Evolutionary conservation across 345 rosid species (phyloP), one percentile per base, ranked within the genome.

Genomic region (Nephelium lappaceum): DNA sequence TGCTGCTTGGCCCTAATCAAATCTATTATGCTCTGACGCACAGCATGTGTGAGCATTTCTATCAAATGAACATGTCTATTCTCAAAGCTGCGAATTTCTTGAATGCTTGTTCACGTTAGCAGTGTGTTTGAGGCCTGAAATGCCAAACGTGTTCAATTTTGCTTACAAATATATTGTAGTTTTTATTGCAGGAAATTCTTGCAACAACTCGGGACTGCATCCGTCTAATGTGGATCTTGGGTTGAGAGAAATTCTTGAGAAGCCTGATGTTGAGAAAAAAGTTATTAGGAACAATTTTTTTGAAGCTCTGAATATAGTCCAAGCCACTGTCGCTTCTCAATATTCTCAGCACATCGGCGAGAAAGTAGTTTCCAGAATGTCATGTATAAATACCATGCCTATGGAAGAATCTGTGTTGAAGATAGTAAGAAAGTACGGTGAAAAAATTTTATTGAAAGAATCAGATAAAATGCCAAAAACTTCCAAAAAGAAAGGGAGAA

Each of bases 401-500:
- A 88, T 95, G 95, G 90, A 83, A 78, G 93, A 87, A 83, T 78
- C 81, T 24, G 89, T 92, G 66, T 69, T 85, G 84, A 90, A 81
- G 81, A 85, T 91, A 38, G 91, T 92, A 64, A 90, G 80, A 71
- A 87, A 86, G 80, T 91, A 88, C 79, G 93, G 96, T 43, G 99
- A 91, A 71, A 91, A 76, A 75, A 86, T 95, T 60, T 5, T 87
- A 65, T 81, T 93, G 85, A 89, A 72, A 78, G 98, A 92, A 53
- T 90, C 97, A 53, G 97, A 93, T 81, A 89, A 80, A 81, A 83
- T 43, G 66, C 92, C 89, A 31, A 95, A 88, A 86, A 60, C 81
- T 58, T 85, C 89, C 18, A 91, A 85, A 84, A 92, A 72, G 90
- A 93, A 89, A 87, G 92, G 89, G 62, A 91, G 80, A 81, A 86